Percentiles rank a stretch among this genome's conserved stretches.
These are phyloP conservation scores for Paramecium sexaurelia DNA, from an alignment of 73 alveolate species.

Conservation along the genomic window DNA sequence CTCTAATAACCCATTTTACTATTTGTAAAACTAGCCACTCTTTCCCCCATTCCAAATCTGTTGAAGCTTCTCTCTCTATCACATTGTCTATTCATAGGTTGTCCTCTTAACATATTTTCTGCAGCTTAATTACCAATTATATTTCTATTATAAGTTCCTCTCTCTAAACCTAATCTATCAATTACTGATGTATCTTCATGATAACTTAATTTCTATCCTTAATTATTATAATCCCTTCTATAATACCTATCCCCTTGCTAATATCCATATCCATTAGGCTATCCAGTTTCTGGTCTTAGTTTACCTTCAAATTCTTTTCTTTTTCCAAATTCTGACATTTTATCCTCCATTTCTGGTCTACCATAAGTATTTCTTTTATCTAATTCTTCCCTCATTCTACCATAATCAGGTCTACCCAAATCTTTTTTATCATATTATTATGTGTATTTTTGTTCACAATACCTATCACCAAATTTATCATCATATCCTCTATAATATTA, in stretches of 20 bases:
- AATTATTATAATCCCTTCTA: neutral
- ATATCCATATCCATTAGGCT: neutral
- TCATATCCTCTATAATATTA: neutral
- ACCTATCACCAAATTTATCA: neutral
- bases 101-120: slow-evolving; percentile 17
- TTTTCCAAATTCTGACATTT: neutral
- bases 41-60: neutral
- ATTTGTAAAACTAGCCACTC: neutral
- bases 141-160: slow-evolving; percentile 24
- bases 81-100: neutral
- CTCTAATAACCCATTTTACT: slow-evolving; percentile 18
- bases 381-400: neutral
- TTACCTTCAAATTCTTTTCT: neutral
- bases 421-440: neutral
- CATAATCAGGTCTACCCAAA: neutral
- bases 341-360: neutral
- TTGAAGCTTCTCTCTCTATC: slow-evolving; percentile 7
- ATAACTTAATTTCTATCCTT: neutral
- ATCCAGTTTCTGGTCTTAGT: slow-evolving; percentile 15
- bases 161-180: slow-evolving; percentile 43
- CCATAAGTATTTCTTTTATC: neutral
- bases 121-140: slow-evolving; percentile 10
- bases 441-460: neutral
- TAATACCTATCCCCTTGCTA: neutral
- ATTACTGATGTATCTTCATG: slow-evolving; percentile 10